Evolutionary conservation across 495 filamentous ascomycete genomes (phyloP).

Genomic region (Penicillium pancosmium): DNA sequence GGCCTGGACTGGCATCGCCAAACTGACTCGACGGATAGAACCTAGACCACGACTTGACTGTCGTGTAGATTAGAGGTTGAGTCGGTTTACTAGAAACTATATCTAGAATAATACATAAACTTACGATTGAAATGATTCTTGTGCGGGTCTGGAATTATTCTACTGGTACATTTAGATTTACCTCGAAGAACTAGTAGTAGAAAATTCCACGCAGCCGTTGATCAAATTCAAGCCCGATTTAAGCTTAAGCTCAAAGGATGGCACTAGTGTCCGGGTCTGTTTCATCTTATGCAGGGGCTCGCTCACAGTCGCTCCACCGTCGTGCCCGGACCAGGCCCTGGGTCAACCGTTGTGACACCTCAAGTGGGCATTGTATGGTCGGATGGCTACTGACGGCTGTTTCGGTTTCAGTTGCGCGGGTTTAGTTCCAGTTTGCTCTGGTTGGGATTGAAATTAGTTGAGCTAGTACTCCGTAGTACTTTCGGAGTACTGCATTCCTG

Average conservation of each 20-base stretch:
- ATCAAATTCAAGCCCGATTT: too few species aligned
- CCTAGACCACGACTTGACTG: neutral
- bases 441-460: neutral
- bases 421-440: neutral
- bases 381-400: neutral
- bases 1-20: too few species aligned
- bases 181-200: too few species aligned
- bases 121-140: neutral
- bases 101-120: conserved; percentile 10
- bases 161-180: too few species aligned
- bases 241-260: too few species aligned
- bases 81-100: conserved; percentile 5
- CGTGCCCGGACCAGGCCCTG: too few species aligned
- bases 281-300: neutral
- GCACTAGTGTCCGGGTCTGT: neutral
- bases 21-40: neutral
- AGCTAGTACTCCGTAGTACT: neutral
- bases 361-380: neutral
- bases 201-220: too few species aligned
- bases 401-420: neutral
- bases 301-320: too few species aligned
- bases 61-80: conserved; percentile 4
- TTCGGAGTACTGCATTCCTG: neutral
- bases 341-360: neutral
- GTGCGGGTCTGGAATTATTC: too few species aligned